A percentile compares a stretch with the other conserved stretches of the same genome.
These are phyloP conservation scores for Fragilariopsis cylindrus DNA, from an alignment of 108 stramenopile species.

Conservation along the genomic window DNA sequence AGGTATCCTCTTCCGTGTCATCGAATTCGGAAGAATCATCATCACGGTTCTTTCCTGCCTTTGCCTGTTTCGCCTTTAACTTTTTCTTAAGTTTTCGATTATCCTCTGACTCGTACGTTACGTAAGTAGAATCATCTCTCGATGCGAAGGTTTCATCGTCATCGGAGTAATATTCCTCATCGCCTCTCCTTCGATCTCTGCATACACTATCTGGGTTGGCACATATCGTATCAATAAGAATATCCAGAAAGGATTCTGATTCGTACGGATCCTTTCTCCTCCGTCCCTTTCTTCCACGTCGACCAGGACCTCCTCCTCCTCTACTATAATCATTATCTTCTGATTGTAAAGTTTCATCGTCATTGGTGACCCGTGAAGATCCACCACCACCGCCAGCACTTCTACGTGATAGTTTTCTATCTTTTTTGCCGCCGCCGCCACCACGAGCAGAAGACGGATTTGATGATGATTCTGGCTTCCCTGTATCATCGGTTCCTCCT, in stretches of 20 bases:
- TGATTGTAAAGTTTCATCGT: constrained; percentile 60
- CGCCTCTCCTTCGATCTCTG: constrained; percentile 54
- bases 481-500: constrained; percentile 14
- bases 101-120: constrained; percentile 61
- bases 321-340: constrained; percentile 41
- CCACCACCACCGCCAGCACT: constrained; percentile 1
- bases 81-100: constrained; percentile 29
- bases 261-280: constrained; percentile 64
- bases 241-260: constrained; percentile 77
- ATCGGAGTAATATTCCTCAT: constrained; percentile 67
- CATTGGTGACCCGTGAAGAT: constrained; percentile 20
- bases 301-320: constrained; percentile 3
- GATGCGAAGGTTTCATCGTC: constrained; percentile 49
- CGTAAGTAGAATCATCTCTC: constrained; percentile 73
- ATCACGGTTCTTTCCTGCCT: constrained; percentile 13
- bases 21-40: constrained; percentile 25
- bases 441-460: background rate
- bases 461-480: constrained; percentile 21
- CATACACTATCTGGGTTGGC: constrained; percentile 66
- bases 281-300: constrained; percentile 39
- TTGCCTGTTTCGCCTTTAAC: constrained; percentile 25
- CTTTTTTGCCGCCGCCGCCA: constrained; percentile 15
- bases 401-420: constrained; percentile 27
- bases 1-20: constrained; percentile 40
- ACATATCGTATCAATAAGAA: constrained; percentile 85